A percentile compares a stretch with the other conserved stretches of the same genome.
Conservation (phyloP, 73 alveolate genomes). For the Paramecium tetraurelia region DNA sequence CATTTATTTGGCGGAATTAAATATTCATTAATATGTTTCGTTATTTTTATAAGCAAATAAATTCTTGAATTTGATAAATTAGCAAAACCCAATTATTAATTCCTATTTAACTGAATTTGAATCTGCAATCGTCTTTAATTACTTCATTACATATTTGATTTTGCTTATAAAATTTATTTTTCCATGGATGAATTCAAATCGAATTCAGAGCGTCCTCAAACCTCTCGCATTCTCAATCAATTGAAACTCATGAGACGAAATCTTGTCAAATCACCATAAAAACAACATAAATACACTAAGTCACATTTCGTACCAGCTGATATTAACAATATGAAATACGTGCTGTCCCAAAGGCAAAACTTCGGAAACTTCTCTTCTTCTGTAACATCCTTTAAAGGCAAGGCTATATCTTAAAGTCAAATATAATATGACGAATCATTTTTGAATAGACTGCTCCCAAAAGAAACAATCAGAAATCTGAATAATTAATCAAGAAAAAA, state of each 20-base stretch:
- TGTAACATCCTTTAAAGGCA: not conserved
- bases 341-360: not conserved
- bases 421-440: not conserved
- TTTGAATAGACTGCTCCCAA: not conserved
- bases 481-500: not conserved
- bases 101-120: not conserved
- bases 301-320: not conserved
- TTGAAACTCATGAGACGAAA: not conserved
- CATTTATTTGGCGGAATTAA: conserved; percentile 18
- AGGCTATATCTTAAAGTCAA: not conserved
- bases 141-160: not conserved
- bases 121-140: not conserved
- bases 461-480: not conserved
- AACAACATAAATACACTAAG: not conserved
- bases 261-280: not conserved
- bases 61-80: not conserved
- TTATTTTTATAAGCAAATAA: not conserved
- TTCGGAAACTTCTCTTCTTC: not conserved
- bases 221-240: not conserved
- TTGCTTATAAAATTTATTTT: not conserved
- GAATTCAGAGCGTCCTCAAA: not conserved
- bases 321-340: not conserved
- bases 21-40: not conserved
- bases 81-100: not conserved
- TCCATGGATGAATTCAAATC: not conserved